A percentile compares a stretch with the other conserved stretches of the same genome.
Conservation (phyloP, 805 yeast genomes). For the Yamadazyma insecticola region DNA sequence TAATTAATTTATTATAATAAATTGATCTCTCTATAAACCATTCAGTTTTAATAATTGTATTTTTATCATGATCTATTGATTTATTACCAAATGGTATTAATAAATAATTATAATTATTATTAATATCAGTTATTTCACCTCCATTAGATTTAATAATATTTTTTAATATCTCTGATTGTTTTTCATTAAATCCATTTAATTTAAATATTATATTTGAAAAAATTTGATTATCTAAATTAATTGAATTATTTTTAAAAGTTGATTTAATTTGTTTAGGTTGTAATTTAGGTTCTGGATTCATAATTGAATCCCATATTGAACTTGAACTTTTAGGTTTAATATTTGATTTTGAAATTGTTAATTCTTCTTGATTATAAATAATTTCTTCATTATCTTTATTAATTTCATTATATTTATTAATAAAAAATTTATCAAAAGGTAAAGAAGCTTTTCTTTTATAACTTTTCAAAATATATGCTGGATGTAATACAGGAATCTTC, state of each 20-base stretch:
- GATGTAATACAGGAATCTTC: constrained; percentile 49
- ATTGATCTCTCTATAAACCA: constrained; percentile 77
- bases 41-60: constrained; percentile 51
- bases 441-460: constrained; percentile 41
- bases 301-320: constrained; percentile 42
- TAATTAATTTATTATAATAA: constrained; percentile 44
- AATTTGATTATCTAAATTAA: constrained; percentile 1
- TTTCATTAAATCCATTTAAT: constrained; percentile 37
- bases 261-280: constrained; percentile 1
- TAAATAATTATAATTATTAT: constrained; percentile 1
- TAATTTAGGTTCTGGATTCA: constrained; percentile 14
- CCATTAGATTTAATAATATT: constrained; percentile 43
- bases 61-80: constrained; percentile 4
- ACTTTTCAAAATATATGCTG: constrained; percentile 46
- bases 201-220: constrained; percentile 7
- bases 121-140: constrained; percentile 25
- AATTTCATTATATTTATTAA: constrained; percentile 23
- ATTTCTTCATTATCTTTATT: constrained; percentile 34
- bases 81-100: constrained; percentile 10
- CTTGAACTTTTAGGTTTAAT: constrained; percentile 19
- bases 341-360: constrained; percentile 2
- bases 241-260: neutral
- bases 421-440: constrained; percentile 35
- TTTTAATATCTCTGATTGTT: constrained; percentile 32
- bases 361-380: constrained; percentile 6